Evolutionary conservation across 2,329 filamentous ascomycete genomes (phyloP), one percentile per base, ranked within the genome.

Genomic region (Calonectria fujianensis): DNA sequence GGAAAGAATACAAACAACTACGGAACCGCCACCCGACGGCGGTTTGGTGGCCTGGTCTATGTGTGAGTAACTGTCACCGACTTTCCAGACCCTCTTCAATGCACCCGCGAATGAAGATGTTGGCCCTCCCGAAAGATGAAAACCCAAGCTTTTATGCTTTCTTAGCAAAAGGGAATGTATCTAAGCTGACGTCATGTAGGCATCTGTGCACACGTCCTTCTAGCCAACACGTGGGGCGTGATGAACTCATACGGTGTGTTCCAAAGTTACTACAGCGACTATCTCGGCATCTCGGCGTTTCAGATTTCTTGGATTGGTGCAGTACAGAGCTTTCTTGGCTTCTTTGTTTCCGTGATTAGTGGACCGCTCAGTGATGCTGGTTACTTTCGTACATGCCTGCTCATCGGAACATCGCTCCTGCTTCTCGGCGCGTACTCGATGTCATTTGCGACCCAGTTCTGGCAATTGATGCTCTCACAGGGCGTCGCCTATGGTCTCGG

Each of bases 231-330:
- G 1, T 71, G 69, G 69, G 69, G 69, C 20, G 50, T 66, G 24
- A 66, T 59, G 48, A 66, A 66, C 37, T 59, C 50, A n/a, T 71
- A 66, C 27, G 69, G 69, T 3, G 50, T 71, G 6, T 71, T 71
- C 32, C 61, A 71, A 14, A 27, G 61, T 4, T 66, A 71, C 37
- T 71, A 71, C 20, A 50, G 61, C 7, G 37, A 32, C 20, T 45
- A 57, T 24, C 61, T 71, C 1, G 50, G 41, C 13, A 39, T 39
- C 41, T 54, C 69, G 9, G 61, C 61, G 2, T 59, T 52, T 11
- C 16, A 71, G 16, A 37, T 71, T 50, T 71, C 69, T 9, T 66
- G 69, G 69, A 66, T 71, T 18, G 69, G 69, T 16, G 39, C 61
- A 4, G 27, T 71, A 3, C 59, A 66, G 18, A 54, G 50, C 29